Evolutionary conservation across 495 filamentous ascomycete genomes (phyloP).

Genomic region (Lineolata rhizophorae): DNA sequence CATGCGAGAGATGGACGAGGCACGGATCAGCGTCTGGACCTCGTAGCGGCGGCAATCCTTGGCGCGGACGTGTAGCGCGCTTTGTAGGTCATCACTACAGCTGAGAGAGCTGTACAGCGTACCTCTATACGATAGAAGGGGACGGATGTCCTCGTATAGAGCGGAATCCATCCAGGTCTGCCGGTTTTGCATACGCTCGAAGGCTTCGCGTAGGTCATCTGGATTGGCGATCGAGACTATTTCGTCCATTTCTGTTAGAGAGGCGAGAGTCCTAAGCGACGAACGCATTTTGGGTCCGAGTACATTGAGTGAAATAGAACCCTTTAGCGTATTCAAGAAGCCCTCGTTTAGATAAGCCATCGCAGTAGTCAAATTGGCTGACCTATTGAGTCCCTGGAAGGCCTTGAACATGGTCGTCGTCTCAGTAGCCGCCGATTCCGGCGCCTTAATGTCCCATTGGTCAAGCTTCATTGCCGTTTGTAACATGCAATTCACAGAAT

Average conservation of each 20-base stretch:
- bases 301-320: constrained; percentile 33
- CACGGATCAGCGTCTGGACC: constrained; percentile 46
- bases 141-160: constrained; percentile 56
- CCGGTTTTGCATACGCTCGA: constrained; percentile 38
- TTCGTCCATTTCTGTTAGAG: constrained; percentile 65
- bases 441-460: constrained; percentile 78
- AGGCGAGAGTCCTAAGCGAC: constrained; percentile 48
- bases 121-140: constrained; percentile 62
- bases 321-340: constrained; percentile 38
- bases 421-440: constrained; percentile 33
- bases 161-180: constrained; percentile 59
- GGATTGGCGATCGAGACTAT: constrained; percentile 34
- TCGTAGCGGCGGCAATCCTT: constrained; percentile 49
- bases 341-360: constrained; percentile 33
- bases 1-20: constrained; percentile 49
- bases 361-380: constrained; percentile 28
- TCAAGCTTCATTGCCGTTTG: constrained; percentile 69
- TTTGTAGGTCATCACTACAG: constrained; percentile 37
- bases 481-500: constrained; percentile 43
- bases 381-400: constrained; percentile 58
- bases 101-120: constrained; percentile 65
- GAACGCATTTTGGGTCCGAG: constrained; percentile 31
- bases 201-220: constrained; percentile 36
- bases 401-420: constrained; percentile 52
- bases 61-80: constrained; percentile 28